Base-by-base conservation (phyloP, 106 monocot species). In the Xerophyta viscosa region DNA sequence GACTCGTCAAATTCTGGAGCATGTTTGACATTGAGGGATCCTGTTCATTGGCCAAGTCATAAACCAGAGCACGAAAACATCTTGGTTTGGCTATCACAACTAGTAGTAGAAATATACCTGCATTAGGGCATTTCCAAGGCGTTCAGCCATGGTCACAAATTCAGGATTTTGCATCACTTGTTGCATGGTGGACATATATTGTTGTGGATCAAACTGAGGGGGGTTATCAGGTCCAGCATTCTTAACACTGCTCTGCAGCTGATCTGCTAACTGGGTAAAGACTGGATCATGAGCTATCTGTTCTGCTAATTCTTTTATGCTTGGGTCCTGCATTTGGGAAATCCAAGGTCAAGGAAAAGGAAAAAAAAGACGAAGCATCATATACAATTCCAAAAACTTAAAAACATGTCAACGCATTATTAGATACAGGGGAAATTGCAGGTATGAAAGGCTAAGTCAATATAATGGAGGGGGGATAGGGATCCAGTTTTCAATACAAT, bases 121-220 rank as follows among this genome's bases (percentile, higher is more conserved):
- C 88, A 94, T 88, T 21, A 94, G 28, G 55, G 88, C 88, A 68
- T 14, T 81, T 66, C 88, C 94, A 56, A 94, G 75, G 0, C 73
- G 81, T 49, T 94, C 88, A 18, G 94, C 94, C 80, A 88, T 94
- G 15, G 68, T 67, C 71, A 84, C 66, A 45, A 94, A 94, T 65
- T 94, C 84, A 37, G 94, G 88, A 58, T 94, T 88, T 48, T 84
- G 76, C 88, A 94, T 83, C n/a, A 94, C 74, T 49, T 88, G 81
- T 58, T 94, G 88, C 84, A 94, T 94, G 30, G 78, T 82, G 19
- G 75, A 66, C 37, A 94, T 65, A 37, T 88, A 93, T 46, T 88
- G 77, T 15, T 83, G 74, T 3, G 83, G 29, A 63, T 94, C 81
- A 59, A 94, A 27, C 15, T 66, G 69, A 42, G 88, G 93, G 20